Evolutionary conservation across 2,329 filamentous ascomycete species (phyloP).

Genomic region (Rhytidhysteron rufulum): DNA sequence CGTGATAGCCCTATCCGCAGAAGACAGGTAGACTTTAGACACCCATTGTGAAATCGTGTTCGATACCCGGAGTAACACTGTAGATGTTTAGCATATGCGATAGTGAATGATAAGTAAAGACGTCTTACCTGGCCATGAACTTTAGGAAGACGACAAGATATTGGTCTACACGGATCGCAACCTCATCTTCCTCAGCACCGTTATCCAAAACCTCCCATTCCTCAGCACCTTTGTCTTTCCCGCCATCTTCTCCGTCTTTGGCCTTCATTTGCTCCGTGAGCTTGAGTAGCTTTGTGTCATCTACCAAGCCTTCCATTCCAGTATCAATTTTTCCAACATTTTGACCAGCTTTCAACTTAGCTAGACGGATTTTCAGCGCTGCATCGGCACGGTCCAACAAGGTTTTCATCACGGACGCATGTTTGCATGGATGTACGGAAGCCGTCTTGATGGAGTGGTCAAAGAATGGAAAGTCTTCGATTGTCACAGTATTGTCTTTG

Average conservation of each 20-base stretch:
- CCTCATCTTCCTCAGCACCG: conserved; percentile 64
- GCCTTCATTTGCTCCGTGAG: conserved; percentile 50
- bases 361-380: conserved; percentile 80
- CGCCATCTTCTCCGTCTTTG: conserved; percentile 36
- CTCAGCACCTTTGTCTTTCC: conserved; percentile 44
- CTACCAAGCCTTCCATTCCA: conserved; percentile 82
- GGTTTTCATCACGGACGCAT: conserved; percentile 96
- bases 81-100: no score
- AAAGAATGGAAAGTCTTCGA: conserved; percentile 96
- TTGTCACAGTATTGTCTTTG: conserved; percentile 96
- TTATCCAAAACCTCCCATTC: conserved; percentile 62
- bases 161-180: conserved; percentile 82
- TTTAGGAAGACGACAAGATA: conserved; percentile 85
- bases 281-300: conserved; percentile 65
- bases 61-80: conserved; percentile 90
- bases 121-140: conserved; percentile 53
- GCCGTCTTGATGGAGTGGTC: conserved; percentile 92
- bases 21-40: conserved; percentile 52
- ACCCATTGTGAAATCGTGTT: conserved; percentile 97
- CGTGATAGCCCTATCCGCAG: not conserved
- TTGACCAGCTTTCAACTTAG: conserved; percentile 69
- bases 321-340: conserved; percentile 49
- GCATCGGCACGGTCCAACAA: conserved; percentile 93
- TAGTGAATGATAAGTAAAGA: conserved; percentile 13
- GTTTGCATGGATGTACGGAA: conserved; percentile 93